Percentiles rank a stretch among this genome's conserved stretches.
Evolutionary conservation across 208 protist species (phyloP).

Genomic region (Trypanosoma scelopori): DNA sequence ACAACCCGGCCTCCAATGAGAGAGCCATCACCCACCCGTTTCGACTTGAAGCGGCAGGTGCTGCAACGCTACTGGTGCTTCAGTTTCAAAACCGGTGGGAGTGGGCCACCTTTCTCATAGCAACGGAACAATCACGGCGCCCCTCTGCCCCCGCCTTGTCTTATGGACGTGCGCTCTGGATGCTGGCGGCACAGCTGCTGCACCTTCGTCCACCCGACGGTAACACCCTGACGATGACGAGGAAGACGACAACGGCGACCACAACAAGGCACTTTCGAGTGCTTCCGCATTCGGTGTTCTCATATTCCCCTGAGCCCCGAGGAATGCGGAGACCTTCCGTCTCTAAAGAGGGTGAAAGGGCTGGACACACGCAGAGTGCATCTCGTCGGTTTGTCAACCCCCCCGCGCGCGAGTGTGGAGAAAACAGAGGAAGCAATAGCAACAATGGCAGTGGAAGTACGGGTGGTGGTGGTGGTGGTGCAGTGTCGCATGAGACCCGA

Average conservation of each 20-base stretch:
- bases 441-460: neutral
- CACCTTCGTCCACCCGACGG: conserved; percentile 23
- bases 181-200: conserved; percentile 57
- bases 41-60: neutral
- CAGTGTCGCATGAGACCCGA: neutral
- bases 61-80: conserved; percentile 47
- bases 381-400: conserved; percentile 13
- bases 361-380: neutral
- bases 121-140: neutral
- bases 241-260: neutral
- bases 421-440: neutral
- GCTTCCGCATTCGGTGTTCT: conserved; percentile 2
- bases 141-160: conserved; percentile 23
- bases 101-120: conserved; percentile 52
- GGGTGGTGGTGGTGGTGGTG: neutral
- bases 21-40: neutral
- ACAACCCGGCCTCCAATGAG: conserved; percentile 32
- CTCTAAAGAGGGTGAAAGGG: neutral
- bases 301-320: neutral
- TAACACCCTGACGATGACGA: neutral
- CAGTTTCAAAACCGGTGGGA: conserved; percentile 57
- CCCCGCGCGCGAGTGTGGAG: neutral
- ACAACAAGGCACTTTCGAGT: conserved; percentile 7
- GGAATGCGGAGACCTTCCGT: neutral
- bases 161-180: conserved; percentile 76